Base-by-base conservation (phyloP, 495 filamentous ascomycete species). In the Recurvomyces mirabilis region DNA sequence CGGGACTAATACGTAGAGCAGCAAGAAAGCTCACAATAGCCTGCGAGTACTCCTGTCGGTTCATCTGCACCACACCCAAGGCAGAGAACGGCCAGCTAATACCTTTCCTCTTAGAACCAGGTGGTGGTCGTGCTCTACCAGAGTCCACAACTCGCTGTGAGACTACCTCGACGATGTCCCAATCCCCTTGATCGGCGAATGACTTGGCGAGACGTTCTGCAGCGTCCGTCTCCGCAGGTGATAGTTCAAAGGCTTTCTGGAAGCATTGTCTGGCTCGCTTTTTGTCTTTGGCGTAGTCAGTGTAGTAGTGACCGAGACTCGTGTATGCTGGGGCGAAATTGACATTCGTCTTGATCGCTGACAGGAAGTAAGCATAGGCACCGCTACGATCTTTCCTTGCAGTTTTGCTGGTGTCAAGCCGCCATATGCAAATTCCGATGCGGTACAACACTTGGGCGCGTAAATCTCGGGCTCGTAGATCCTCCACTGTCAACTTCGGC, bases 51-150 rank as follows among this genome's bases (percentile, higher is more conserved):
- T 96, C 86, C 59, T 93, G 88, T 49, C 83, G 86, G 60, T 95
- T 99, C 48, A 94, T 75, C 60, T 96, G 86, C 0, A 93, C 91
- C n/a, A 94, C 83, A 25, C 91, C 91, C 3, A 99, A 70, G 1
- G 93, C 87, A n/a, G 88, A 85, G 55, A 84, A 87, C 7, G 91
- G 91, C 91, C 91, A 99, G 65, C 91, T 95, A 47, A 87, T 74
- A 4, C 82, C 85, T 59, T 81, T 88, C 55, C 79, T 79, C 65
- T 89, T 93, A 6, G 87, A 93, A 4, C 91, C 91, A 17, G 93
- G 91, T 10, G 87, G 74, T 31, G 87, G 83, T 55, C 80, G 81
- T 34, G 84, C 81, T 57, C 84, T 87, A 43, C 93, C 93, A 4
- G 89, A 94, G 42, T 95, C 87, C 1, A 94, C 78, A 0, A 94